phyloP scores from a whole-genome alignment of 805 yeast species.

The Pichia heedii region DNA sequence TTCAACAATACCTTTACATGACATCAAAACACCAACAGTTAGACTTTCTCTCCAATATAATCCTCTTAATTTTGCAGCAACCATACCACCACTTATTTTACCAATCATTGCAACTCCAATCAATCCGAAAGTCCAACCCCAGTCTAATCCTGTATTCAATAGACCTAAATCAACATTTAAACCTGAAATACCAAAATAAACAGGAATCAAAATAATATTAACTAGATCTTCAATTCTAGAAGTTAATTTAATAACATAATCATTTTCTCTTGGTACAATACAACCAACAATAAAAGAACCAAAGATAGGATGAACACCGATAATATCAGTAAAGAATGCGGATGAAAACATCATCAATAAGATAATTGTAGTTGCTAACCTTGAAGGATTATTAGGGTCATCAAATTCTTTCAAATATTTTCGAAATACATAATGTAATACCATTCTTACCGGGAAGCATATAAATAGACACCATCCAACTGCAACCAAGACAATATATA shows the following conservation, averaged over 20 bases:
- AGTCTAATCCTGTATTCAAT: constrained; percentile 55
- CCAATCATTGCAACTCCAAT: constrained; percentile 60
- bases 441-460: constrained; percentile 45
- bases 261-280: constrained; percentile 67
- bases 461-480: constrained; percentile 62
- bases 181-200: constrained; percentile 76
- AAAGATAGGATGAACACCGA: constrained; percentile 80
- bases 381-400: constrained; percentile 51
- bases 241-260: constrained; percentile 59
- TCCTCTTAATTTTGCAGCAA: constrained; percentile 55
- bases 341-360: constrained; percentile 51
- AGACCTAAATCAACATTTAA: constrained; percentile 59
- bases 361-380: constrained; percentile 47
- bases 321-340: constrained; percentile 72
- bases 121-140: constrained; percentile 70
- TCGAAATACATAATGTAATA: constrained; percentile 36
- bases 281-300: constrained; percentile 78
- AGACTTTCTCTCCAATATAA: constrained; percentile 65
- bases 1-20: constrained; percentile 84
- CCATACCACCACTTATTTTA: constrained; percentile 57
- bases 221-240: constrained; percentile 74
- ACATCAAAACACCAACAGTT: constrained; percentile 74
- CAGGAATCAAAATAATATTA: constrained; percentile 60
- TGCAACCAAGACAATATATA: constrained; percentile 57
- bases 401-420: constrained; percentile 35